Evolutionary conservation across 2,329 filamentous ascomycete genomes (phyloP).

Genomic region (Magnaporthiopsis incrustans): DNA sequence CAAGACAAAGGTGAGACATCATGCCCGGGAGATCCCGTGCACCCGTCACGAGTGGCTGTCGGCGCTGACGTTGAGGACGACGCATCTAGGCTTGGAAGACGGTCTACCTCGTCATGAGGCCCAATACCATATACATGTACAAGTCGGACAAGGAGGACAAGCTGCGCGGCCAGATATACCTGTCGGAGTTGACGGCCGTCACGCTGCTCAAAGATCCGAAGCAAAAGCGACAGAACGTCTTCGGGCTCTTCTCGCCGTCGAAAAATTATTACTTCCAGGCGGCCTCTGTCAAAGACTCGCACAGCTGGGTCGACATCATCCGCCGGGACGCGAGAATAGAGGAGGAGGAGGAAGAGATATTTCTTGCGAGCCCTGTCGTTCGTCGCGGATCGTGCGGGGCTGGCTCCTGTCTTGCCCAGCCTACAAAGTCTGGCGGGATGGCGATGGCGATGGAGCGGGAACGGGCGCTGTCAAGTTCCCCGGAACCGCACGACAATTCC

Average conservation of each 20-base stretch:
- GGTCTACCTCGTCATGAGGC: slow-evolving; percentile 81
- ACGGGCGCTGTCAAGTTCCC: slow-evolving; percentile 48
- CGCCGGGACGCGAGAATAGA: slow-evolving; percentile 74
- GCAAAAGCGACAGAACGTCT: slow-evolving; percentile 76
- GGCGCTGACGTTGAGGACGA: neutral
- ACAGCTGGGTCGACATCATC: slow-evolving; percentile 81
- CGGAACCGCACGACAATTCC: slow-evolving; percentile 44
- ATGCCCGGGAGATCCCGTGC: neutral
- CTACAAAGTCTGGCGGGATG: slow-evolving; percentile 11
- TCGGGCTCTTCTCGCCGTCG: slow-evolving; percentile 85
- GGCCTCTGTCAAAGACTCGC: slow-evolving; percentile 61
- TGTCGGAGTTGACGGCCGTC: slow-evolving; percentile 86
- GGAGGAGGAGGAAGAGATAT: slow-evolving; percentile 79
- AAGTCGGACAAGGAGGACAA: slow-evolving; percentile 86
- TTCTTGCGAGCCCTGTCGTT: slow-evolving; percentile 58
- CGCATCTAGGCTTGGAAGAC: slow-evolving; percentile 71
- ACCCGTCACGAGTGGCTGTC: neutral
- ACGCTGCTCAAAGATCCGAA: slow-evolving; percentile 84
- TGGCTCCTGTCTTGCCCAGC: slow-evolving; percentile 9
- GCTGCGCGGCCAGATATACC: slow-evolving; percentile 76
- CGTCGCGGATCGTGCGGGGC: slow-evolving; percentile 36
- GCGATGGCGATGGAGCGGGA: slow-evolving; percentile 29
- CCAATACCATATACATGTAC: slow-evolving; percentile 86
- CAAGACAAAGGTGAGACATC: slow-evolving; percentile 70
- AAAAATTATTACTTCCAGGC: slow-evolving; percentile 90